phyloP scores from a whole-genome alignment of 2,329 filamentous ascomycete genomes.

The Verticillium nonalfalfae region DNA sequence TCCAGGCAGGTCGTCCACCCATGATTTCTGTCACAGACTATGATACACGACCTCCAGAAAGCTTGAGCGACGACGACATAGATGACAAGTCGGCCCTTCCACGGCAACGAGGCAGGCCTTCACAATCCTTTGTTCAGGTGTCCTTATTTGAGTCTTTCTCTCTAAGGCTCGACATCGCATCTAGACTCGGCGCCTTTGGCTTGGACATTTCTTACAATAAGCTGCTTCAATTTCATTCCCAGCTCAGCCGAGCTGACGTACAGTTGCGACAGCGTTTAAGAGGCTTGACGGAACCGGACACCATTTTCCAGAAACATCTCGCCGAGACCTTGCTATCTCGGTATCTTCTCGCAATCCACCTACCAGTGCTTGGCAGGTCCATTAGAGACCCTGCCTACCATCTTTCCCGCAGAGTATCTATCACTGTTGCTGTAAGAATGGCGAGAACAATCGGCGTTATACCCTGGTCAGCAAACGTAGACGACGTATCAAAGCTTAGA shows the following conservation, averaged over 20 bases:
- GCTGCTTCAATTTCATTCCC: constrained; percentile 23
- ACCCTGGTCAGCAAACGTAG: background rate
- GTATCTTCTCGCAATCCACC: constrained; percentile 46
- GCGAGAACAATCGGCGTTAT: background rate
- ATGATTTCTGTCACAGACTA: constrained; percentile 38
- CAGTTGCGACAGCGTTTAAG: background rate
- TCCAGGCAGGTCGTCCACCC: constrained; percentile 44
- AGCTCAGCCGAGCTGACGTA: background rate
- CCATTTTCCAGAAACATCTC: background rate
- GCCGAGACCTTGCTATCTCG: constrained; percentile 34
- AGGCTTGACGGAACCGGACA: background rate
- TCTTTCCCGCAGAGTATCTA: constrained; percentile 41
- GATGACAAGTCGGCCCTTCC: constrained; percentile 19
- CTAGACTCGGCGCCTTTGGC: constrained; percentile 38
- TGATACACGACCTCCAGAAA: constrained; percentile 40
- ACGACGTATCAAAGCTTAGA: constrained; percentile 19
- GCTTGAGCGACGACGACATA: constrained; percentile 45
- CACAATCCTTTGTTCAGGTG: constrained; percentile 43
- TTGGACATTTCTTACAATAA: constrained; percentile 35
- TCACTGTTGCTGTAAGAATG: background rate
- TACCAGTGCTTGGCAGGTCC: constrained; percentile 37
- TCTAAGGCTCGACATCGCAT: constrained; percentile 33
- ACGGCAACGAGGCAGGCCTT: constrained; percentile 12
- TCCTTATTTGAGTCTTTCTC: constrained; percentile 35
- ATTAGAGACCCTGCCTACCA: constrained; percentile 38